Conservation (phyloP, 441 rosid species). For the Erodium trifolium region DNA sequence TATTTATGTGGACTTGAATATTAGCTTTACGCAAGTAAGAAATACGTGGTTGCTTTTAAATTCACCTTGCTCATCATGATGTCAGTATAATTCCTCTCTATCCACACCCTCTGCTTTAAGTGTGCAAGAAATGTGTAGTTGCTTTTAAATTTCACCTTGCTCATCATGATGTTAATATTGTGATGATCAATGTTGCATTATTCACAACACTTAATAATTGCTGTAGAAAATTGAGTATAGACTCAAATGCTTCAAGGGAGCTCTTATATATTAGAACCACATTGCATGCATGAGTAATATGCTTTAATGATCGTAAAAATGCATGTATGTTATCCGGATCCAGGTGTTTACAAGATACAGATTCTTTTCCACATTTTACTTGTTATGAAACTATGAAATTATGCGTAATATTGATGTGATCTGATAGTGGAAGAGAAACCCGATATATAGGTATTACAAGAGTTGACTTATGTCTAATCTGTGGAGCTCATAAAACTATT, state of each 20-base stretch:
- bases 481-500: too few species aligned
- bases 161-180: too few species aligned
- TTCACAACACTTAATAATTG: neutral
- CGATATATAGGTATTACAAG: too few species aligned
- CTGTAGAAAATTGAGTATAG: neutral
- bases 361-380: neutral
- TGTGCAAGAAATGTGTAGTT: too few species aligned
- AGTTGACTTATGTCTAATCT: too few species aligned
- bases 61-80: neutral
- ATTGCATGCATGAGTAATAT: neutral
- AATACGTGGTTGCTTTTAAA: neutral
- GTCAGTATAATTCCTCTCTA: neutral
- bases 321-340: neutral
- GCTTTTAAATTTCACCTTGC: too few species aligned
- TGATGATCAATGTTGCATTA: neutral
- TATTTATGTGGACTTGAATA: constrained; percentile 67
- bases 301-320: neutral
- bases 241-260: neutral
- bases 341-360: neutral
- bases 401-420: too few species aligned
- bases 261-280: neutral
- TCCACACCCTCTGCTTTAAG: neutral
- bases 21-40: constrained; percentile 87
- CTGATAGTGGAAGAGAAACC: too few species aligned
- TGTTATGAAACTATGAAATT: neutral